These are phyloP conservation scores for Stephanodiscus minutulus DNA, from an alignment of 108 stramenopile genomes.

Conservation along the genomic window DNA sequence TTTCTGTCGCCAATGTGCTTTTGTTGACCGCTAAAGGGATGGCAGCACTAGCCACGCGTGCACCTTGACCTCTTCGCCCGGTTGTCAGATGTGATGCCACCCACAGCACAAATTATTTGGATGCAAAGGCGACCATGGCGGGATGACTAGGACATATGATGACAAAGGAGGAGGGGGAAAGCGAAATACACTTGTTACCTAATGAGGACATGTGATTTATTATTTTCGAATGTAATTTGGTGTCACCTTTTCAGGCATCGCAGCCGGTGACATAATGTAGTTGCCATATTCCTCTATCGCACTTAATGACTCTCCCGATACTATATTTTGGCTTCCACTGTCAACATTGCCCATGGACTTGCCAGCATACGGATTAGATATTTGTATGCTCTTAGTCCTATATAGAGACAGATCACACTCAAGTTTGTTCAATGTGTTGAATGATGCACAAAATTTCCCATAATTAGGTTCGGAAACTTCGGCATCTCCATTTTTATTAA, in stretches of 20 bases:
- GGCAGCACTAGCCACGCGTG: constrained; percentile 92
- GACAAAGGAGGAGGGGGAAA: no score
- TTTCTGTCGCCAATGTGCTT: constrained; percentile 78
- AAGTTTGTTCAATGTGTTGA: background rate
- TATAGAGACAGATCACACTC: background rate
- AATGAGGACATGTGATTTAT: background rate
- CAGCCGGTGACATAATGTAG: background rate
- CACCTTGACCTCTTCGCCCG: constrained; percentile 81
- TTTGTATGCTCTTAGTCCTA: background rate
- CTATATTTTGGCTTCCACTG: background rate
- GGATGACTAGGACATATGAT: no score
- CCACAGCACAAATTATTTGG: constrained; percentile 52
- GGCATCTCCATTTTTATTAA: background rate
- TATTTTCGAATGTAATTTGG: background rate
- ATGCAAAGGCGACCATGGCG: no score
- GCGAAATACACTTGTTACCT: background rate
- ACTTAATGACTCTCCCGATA: constrained; percentile 1
- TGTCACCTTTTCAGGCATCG: background rate
- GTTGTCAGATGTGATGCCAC: constrained; percentile 92
- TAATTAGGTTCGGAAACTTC: background rate
- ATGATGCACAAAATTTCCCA: background rate
- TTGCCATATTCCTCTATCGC: background rate
- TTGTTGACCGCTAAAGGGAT: constrained; percentile 83
- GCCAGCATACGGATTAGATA: constrained; percentile 1
- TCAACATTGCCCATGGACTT: background rate